phyloP scores from a whole-genome alignment of 1,139 yeast species.

The Pichia sp. region DNA sequence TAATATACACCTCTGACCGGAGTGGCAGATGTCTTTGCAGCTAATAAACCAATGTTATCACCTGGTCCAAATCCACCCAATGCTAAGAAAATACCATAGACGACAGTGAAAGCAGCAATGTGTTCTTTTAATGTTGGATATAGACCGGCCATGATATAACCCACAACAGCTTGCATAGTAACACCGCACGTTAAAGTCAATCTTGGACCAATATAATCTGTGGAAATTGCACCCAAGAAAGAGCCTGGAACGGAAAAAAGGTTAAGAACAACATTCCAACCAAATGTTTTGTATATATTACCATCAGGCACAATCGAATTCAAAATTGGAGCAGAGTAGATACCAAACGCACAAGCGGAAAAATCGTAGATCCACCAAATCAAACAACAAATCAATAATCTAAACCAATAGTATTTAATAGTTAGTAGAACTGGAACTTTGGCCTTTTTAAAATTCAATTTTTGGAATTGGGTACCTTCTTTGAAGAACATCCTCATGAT shows the following conservation, averaged over 20 bases:
- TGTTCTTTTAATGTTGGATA: conserved; percentile 48
- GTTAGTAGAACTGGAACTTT: conserved; percentile 61
- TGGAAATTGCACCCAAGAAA: conserved; percentile 66
- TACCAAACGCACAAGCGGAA: conserved; percentile 78
- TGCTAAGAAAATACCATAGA: conserved; percentile 78
- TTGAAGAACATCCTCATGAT: conserved; percentile 66
- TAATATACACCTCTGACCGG: conserved; percentile 87
- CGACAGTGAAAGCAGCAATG: conserved; percentile 73
- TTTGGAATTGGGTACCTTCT: conserved; percentile 63
- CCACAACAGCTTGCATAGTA: conserved; percentile 63
- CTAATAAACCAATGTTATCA: conserved; percentile 80
- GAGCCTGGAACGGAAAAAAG: conserved; percentile 88
- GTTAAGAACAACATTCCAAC: conserved; percentile 88
- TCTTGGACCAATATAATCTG: conserved; percentile 87
- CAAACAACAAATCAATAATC: conserved; percentile 59
- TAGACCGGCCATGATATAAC: conserved; percentile 81
- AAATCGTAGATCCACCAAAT: conserved; percentile 92
- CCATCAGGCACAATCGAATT: conserved; percentile 50
- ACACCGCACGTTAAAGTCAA: conserved; percentile 66
- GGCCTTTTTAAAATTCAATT: conserved; percentile 59
- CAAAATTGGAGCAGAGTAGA: conserved; percentile 66
- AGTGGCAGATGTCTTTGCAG: conserved; percentile 80
- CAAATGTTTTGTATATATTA: conserved; percentile 66
- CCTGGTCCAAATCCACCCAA: conserved; percentile 95
- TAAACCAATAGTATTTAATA: conserved; percentile 77